Evolutionary conservation across 2,329 filamentous ascomycete genomes (phyloP).

Genomic region (Sphaerulina vaccinii): DNA sequence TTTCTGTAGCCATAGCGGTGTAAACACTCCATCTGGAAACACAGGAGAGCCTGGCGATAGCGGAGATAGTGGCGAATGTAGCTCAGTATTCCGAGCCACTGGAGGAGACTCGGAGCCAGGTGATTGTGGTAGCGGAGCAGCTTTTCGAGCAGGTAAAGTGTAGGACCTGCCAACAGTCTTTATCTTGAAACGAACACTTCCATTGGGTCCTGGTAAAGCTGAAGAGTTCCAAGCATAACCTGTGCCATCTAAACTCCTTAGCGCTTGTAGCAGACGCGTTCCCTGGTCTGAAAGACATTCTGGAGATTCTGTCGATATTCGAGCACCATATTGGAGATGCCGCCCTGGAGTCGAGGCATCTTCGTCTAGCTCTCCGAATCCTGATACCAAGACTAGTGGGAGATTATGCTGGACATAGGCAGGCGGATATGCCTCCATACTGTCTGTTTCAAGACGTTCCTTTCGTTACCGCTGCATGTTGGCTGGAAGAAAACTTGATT

Average conservation of each 20-base stretch:
- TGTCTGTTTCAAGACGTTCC: not conserved
- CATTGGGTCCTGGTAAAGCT: conserved; percentile 29
- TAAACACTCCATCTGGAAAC: conserved; percentile 86
- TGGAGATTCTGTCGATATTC: conserved; percentile 27
- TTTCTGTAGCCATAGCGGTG: conserved; percentile 79
- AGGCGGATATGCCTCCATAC: conserved; percentile 75
- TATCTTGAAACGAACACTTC: conserved; percentile 31
- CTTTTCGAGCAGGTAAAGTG: conserved; percentile 61
- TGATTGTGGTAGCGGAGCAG: conserved; percentile 56
- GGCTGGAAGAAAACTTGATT: not conserved
- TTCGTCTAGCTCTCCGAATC: conserved; percentile 55
- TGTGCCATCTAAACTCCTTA: conserved; percentile 50
- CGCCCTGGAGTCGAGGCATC: conserved; percentile 27
- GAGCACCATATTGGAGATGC: conserved; percentile 33
- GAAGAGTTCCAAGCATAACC: conserved; percentile 31
- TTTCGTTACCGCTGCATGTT: conserved; percentile 3
- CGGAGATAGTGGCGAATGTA: conserved; percentile 91
- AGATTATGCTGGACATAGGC: conserved; percentile 85
- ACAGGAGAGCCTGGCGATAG: conserved; percentile 77
- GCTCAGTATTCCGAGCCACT: conserved; percentile 44
- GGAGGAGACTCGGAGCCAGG: conserved; percentile 38
- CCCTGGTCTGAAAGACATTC: conserved; percentile 41
- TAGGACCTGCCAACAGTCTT: conserved; percentile 67
- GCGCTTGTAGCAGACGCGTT: conserved; percentile 55
- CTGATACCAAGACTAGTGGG: conserved; percentile 79